Evolutionary conservation across 768 basidiomycete genomes (phyloP), one percentile per base, ranked within the genome.

Genomic region (Kwoniella heveanensis): DNA sequence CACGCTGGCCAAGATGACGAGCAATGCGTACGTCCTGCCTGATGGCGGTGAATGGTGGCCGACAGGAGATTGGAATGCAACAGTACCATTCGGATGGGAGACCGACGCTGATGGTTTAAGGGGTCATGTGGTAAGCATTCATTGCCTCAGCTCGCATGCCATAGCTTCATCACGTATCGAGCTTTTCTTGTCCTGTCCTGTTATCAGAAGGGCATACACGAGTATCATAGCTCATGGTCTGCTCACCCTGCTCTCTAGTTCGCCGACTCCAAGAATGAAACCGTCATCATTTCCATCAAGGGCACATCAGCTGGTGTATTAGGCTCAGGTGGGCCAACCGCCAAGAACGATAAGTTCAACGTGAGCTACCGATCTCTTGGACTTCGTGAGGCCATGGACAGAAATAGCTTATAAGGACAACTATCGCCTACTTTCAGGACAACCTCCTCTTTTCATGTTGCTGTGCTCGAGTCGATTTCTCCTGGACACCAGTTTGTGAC

Each of bases 381-480:
- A 24, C 5, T n/a, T n/a, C n/a, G n/a, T n/a, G 25, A 6, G 17
- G n/a, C 24, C 22, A 4, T 8, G 10, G 15, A 6, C 13, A 24
- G 32, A 32, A 32, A 13, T 32, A 32, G 32, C 32, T 32, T n/a
- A n/a, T n/a, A n/a, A n/a, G n/a, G n/a, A n/a, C n/a, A n/a, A n/a
- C n/a, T n/a, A n/a, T n/a, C n/a, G n/a, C n/a, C n/a, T n/a, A n/a
- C n/a, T n/a, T n/a, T 6, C 24, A 81, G 80, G 94, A 97, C 72
- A 98, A 95, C 74, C 82, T 94, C n/a, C 81, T 98, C 32, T 95
- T 95, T 82, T 83, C 91, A 3, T 98, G 95, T 80, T 98, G 95
- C 79, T 98, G 95, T 73, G 94, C 92, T 1, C 85, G 90, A 7
- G 90, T 97, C n/a, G 91, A 90, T 32, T 90, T 92, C 57, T 91